Conservation (phyloP, 116 monocot genomes). For the Phalaenopsis hybrid region DNA sequence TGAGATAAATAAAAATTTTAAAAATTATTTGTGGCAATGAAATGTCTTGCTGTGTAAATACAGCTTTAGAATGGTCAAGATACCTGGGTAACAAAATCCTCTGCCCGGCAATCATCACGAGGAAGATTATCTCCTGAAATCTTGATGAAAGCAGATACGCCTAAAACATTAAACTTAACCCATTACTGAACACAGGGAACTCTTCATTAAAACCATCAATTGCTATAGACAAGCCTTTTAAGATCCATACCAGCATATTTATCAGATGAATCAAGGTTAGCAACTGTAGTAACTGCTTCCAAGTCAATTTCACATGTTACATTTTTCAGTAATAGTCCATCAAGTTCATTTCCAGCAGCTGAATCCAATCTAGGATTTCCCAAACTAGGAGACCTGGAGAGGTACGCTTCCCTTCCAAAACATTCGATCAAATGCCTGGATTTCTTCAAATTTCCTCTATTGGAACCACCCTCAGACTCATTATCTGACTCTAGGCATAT, state of each 20-base stretch:
- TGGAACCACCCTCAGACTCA: conserved; percentile 26
- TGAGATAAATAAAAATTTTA: neutral
- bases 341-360: neutral
- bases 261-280: conserved; percentile 4
- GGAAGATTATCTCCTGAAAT: conserved; percentile 12
- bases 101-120: conserved; percentile 4
- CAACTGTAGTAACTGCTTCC: neutral
- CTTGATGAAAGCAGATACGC: conserved; percentile 9
- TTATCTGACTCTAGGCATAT: conserved; percentile 67
- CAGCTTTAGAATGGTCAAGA: neutral
- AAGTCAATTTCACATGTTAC: neutral
- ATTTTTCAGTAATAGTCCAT: conserved; percentile 2
- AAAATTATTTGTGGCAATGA: neutral
- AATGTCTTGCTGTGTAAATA: neutral
- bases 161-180: conserved; percentile 4
- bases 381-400: neutral
- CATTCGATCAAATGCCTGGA: neutral
- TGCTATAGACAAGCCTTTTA: neutral
- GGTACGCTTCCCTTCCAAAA: neutral
- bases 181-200: neutral
- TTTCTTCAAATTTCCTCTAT: conserved; percentile 3
- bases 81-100: conserved; percentile 28
- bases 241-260: conserved; percentile 15
- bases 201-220: conserved; percentile 8
- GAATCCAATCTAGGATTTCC: neutral